Conservation (phyloP, 345 rosid genomes). For the Aquilaria yunnanensis region DNA sequence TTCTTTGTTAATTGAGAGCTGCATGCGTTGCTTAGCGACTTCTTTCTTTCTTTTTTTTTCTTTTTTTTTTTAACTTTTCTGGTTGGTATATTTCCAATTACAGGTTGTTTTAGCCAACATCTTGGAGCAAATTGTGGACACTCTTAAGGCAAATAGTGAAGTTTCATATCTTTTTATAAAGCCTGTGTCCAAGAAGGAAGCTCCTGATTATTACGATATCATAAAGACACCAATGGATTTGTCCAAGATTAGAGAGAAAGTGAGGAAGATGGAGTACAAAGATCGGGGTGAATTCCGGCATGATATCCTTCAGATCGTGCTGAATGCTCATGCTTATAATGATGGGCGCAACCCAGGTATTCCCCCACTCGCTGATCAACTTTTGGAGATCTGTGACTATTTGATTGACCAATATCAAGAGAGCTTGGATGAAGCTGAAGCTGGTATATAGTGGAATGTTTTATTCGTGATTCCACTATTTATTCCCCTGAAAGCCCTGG, state of each 20-base stretch:
- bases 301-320: slow-evolving; percentile 80
- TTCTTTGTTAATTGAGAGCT: no score
- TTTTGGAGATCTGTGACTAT: slow-evolving; percentile 84
- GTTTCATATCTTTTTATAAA: slow-evolving; percentile 82
- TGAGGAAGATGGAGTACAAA: slow-evolving; percentile 78
- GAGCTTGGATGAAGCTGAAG: slow-evolving; percentile 61
- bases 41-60: no score
- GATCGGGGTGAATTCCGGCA: slow-evolving; percentile 65
- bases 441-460: slow-evolving; percentile 38
- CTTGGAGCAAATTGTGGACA: slow-evolving; percentile 70
- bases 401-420: slow-evolving; percentile 39
- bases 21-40: no score
- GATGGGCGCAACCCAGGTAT: slow-evolving; percentile 79
- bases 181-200: slow-evolving; percentile 87
- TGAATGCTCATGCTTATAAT: slow-evolving; percentile 78
- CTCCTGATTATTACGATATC: slow-evolving; percentile 72
- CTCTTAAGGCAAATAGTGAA: slow-evolving; percentile 47
- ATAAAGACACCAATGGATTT: slow-evolving; percentile 83
- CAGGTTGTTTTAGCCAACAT: slow-evolving; percentile 89
- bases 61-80: no score
- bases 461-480: slow-evolving; percentile 10
- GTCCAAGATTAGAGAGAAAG: slow-evolving; percentile 76
- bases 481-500: slow-evolving; percentile 1
- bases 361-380: slow-evolving; percentile 97
- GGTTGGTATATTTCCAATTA: no score